Evolutionary conservation across 345 rosid species (phyloP).

Genomic region (Arabidopsis thaliana): TAIR10.1 NC_003075.7:11469501-11470000

Average conservation of each 20-base stretch:
- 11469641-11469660: slow-evolving; percentile 95
- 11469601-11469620: slow-evolving; percentile 91
- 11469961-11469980: not conserved
- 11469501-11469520: slow-evolving; percentile 89
- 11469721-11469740: slow-evolving; percentile 97
- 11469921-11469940: not conserved
- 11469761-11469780: slow-evolving; percentile 49
- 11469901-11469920: not conserved
- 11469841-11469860: slow-evolving; percentile 7
- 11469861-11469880: no score
- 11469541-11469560: slow-evolving; percentile 79
- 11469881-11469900: no score
- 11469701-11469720: slow-evolving; percentile 27
- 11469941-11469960: not conserved
- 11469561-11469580: slow-evolving; percentile 93
- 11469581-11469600: slow-evolving; percentile 96
- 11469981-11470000: slow-evolving; percentile 10
- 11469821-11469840: not conserved
- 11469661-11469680: slow-evolving; percentile 60
- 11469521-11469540: slow-evolving; percentile 86
- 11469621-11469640: slow-evolving; percentile 97
- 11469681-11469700: not conserved
- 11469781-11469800: slow-evolving; percentile 32
- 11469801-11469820: slow-evolving; percentile 18
- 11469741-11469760: slow-evolving; percentile 70